phyloP scores from a whole-genome alignment of 805 yeast genomes.

The Lipomyces mesembrius region DNA sequence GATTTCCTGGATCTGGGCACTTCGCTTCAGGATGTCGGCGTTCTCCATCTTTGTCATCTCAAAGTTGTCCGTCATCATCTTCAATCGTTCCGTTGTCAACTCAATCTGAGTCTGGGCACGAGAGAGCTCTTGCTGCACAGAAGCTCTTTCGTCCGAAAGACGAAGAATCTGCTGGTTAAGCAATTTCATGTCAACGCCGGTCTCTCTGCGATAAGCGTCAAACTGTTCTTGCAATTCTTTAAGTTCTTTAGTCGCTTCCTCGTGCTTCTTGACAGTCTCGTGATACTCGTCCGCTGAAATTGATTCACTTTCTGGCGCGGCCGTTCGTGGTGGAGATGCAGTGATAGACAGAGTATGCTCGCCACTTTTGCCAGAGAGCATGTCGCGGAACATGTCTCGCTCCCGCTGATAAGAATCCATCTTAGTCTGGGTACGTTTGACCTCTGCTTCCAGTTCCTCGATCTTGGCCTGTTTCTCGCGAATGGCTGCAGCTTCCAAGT shows the following conservation, averaged over 20 bases:
- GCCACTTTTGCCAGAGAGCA: conserved; percentile 23
- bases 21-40: conserved; percentile 51
- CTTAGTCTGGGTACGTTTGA: conserved; percentile 57
- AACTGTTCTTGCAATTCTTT: conserved; percentile 44
- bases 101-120: conserved; percentile 59
- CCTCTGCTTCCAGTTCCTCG: conserved; percentile 40
- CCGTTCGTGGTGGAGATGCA: background rate
- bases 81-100: conserved; percentile 58
- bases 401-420: conserved; percentile 63
- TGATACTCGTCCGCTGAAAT: conserved; percentile 26
- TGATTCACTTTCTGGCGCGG: background rate
- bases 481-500: conserved; percentile 44
- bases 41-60: conserved; percentile 53
- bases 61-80: conserved; percentile 50
- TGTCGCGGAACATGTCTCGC: conserved; percentile 65
- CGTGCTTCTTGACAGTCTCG: conserved; percentile 11
- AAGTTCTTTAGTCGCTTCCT: conserved; percentile 37
- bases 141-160: conserved; percentile 52
- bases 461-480: conserved; percentile 47
- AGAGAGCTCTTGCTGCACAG: conserved; percentile 56
- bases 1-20: conserved; percentile 50
- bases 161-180: conserved; percentile 55
- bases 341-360: background rate
- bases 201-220: conserved; percentile 51
- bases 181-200: conserved; percentile 52